Percentiles rank a stretch among this genome's conserved stretches.
Conservation (phyloP, 208 protist species). For the Leishmania turanica region DNA sequence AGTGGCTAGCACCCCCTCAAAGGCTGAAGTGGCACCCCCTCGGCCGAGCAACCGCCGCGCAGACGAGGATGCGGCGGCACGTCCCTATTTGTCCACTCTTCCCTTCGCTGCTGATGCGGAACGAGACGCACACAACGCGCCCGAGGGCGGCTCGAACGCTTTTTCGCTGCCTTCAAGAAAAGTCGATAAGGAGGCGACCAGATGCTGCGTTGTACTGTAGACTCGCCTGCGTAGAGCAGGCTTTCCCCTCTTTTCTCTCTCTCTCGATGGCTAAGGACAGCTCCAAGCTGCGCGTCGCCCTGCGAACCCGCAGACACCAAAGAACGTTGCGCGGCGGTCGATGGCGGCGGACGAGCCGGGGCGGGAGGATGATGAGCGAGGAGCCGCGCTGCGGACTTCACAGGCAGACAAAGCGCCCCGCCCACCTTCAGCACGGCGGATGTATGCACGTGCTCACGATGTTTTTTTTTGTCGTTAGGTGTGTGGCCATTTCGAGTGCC, state of each 20-base stretch:
- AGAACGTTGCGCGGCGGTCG: not conserved
- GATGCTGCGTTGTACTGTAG: constrained; percentile 22
- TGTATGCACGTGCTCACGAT: too few species aligned
- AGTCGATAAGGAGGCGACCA: constrained; percentile 2
- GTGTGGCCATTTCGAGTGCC: too few species aligned
- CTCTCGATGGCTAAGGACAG: not conserved
- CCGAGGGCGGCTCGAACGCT: not conserved
- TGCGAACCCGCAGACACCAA: not conserved
- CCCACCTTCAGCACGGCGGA: not conserved
- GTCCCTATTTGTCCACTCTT: not conserved
- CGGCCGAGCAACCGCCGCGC: not conserved
- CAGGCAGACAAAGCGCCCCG: not conserved
- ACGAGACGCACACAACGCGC: not conserved
- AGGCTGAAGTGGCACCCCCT: not conserved
- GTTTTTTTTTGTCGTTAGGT: too few species aligned
- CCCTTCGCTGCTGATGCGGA: not conserved
- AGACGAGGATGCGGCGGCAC: not conserved
- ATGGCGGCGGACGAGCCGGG: not conserved
- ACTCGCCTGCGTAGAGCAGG: not conserved
- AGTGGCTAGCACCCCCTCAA: not conserved
- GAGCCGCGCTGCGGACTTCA: not conserved
- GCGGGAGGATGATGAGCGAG: not conserved
- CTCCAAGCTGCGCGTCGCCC: not conserved
- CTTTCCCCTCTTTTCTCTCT: not conserved
- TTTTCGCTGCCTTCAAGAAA: not conserved